Evolutionary conservation across 2,329 filamentous ascomycete genomes (phyloP).

Genomic region (Tricladium varicosporioides): DNA sequence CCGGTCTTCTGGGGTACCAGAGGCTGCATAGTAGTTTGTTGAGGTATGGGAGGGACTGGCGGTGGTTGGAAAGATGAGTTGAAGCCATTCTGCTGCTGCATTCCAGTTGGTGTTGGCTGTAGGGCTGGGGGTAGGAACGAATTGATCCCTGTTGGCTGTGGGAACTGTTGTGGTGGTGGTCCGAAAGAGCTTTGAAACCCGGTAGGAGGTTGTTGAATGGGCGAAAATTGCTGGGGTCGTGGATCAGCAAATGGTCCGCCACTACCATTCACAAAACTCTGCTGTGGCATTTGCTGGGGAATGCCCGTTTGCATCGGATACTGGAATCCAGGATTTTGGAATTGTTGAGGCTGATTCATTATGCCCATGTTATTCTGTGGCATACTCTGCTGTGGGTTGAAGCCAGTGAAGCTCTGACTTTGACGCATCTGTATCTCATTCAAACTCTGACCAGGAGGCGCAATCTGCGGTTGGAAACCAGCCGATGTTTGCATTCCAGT

Average conservation of each 20-base stretch:
- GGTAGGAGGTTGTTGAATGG: slow-evolving; percentile 48
- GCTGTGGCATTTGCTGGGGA: slow-evolving; percentile 22
- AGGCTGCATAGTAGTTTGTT: slow-evolving; percentile 57
- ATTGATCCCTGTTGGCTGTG: slow-evolving; percentile 48
- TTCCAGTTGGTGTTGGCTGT: slow-evolving; percentile 58
- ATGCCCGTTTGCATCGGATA: slow-evolving; percentile 27
- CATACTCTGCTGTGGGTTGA: slow-evolving; percentile 39
- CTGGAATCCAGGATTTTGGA: slow-evolving; percentile 21
- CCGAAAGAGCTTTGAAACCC: slow-evolving; percentile 46
- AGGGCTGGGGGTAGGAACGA: slow-evolving; percentile 57
- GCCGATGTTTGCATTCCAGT: slow-evolving; percentile 60
- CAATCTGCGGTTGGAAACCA: slow-evolving; percentile 59
- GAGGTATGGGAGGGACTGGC: slow-evolving; percentile 50
- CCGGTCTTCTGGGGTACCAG: slow-evolving; percentile 78
- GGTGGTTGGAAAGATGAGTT: slow-evolving; percentile 42
- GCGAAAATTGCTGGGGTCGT: slow-evolving; percentile 50
- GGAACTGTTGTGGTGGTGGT: slow-evolving; percentile 36
- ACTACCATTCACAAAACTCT: slow-evolving; percentile 41
- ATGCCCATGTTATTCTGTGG: slow-evolving; percentile 36
- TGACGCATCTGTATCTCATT: slow-evolving; percentile 62
- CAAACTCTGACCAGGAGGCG: slow-evolving; percentile 73
- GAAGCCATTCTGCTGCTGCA: slow-evolving; percentile 48
- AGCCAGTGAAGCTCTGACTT: slow-evolving; percentile 51
- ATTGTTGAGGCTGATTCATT: too few relatives aligned
- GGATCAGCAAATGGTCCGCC: slow-evolving; percentile 55